A percentile compares a stretch with the other conserved stretches of the same genome.
phyloP scores from a whole-genome alignment of 768 basidiomycete species.

The Pleurotus sapidus region DNA sequence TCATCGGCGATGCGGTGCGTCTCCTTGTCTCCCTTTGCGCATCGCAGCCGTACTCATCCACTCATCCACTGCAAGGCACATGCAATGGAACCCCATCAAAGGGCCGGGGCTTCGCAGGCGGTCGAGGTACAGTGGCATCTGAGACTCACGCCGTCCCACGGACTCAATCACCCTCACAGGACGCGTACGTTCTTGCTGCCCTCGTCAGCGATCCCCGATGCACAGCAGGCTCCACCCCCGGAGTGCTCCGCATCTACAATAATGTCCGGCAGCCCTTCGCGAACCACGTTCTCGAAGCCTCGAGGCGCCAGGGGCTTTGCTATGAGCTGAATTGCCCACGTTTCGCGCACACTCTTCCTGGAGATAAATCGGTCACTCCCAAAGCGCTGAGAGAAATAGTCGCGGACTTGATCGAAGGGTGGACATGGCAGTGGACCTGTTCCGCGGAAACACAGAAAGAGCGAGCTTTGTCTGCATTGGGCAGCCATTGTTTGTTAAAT shows the following conservation, averaged over 20 bases:
- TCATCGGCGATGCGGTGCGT: no score
- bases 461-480: not conserved
- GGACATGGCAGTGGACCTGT: not conserved
- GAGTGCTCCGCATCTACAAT: slow-evolving; percentile 22
- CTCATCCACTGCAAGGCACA: no score
- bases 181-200: no score
- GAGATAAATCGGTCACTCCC: not conserved
- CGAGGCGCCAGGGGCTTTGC: slow-evolving; percentile 5
- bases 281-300: slow-evolving; percentile 1
- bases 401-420: not conserved
- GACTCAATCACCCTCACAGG: no score
- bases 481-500: no score
- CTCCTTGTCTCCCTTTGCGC: no score
- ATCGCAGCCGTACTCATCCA: no score
- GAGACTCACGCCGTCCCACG: slow-evolving; percentile 46
- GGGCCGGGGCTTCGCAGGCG: slow-evolving; percentile 27
- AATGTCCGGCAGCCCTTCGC: slow-evolving; percentile 24
- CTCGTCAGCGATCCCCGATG: slow-evolving; percentile 32
- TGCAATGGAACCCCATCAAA: slow-evolving; percentile 30
- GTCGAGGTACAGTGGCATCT: slow-evolving; percentile 16
- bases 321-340: slow-evolving; percentile 9
- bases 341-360: slow-evolving; percentile 10
- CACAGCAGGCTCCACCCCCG: slow-evolving; percentile 15
- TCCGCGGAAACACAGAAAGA: not conserved
- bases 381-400: not conserved